Evolutionary conservation across 2,329 filamentous ascomycete genomes (phyloP).

Genomic region (Fusarium anthophilum): DNA sequence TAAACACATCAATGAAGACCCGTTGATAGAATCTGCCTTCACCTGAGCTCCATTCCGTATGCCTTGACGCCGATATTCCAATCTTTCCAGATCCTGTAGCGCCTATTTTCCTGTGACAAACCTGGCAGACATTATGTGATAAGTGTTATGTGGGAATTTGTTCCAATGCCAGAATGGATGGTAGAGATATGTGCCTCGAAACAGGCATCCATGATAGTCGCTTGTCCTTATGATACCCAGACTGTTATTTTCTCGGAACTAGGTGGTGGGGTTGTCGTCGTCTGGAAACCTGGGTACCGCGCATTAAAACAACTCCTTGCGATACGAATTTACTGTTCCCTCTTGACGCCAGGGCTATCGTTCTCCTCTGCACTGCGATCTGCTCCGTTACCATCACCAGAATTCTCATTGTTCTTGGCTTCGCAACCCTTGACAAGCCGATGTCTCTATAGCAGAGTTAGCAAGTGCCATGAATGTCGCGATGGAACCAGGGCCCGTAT

Average conservation of each 20-base stretch:
- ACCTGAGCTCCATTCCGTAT: background rate
- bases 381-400: slow-evolving; percentile 34
- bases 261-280: slow-evolving; percentile 11
- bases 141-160: slow-evolving; percentile 15
- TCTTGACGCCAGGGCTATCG: slow-evolving; percentile 35
- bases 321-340: slow-evolving; percentile 28
- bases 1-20: slow-evolving; percentile 13
- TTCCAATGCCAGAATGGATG: slow-evolving; percentile 1
- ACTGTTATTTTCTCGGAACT: background rate
- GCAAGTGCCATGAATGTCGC: background rate
- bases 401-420: slow-evolving; percentile 43
- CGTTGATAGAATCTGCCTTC: background rate
- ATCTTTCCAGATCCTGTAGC: slow-evolving; percentile 21
- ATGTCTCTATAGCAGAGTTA: slow-evolving; percentile 59
- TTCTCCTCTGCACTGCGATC: slow-evolving; percentile 41
- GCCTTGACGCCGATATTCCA: slow-evolving; percentile 37
- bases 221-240: background rate
- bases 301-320: slow-evolving; percentile 6
- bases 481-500: background rate
- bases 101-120: slow-evolving; percentile 29
- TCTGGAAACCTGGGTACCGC: slow-evolving; percentile 23
- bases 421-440: slow-evolving; percentile 72
- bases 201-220: background rate
- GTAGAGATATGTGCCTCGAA: background rate
- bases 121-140: slow-evolving; percentile 24